These are phyloP conservation scores for Cladosporium sphaerospermum DNA, from an alignment of 2,329 filamentous ascomycete genomes.

Conservation along the genomic window DNA sequence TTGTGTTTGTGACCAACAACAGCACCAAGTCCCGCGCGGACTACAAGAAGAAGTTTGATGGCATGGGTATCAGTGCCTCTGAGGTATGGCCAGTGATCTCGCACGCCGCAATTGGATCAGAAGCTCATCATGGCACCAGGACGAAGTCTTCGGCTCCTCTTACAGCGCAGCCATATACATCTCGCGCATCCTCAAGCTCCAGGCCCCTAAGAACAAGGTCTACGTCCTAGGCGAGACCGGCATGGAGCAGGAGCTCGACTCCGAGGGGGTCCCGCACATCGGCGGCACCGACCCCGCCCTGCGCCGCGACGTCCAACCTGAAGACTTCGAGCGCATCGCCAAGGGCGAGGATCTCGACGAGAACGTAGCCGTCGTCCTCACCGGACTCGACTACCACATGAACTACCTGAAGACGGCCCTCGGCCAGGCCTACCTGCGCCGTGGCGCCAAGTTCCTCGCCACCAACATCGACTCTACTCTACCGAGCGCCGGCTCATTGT, in stretches of 20 bases:
- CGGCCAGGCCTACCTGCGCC: slow-evolving; percentile 77
- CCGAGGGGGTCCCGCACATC: slow-evolving; percentile 72
- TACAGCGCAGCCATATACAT: slow-evolving; percentile 97
- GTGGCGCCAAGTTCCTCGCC: slow-evolving; percentile 79
- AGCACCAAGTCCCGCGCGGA: slow-evolving; percentile 91
- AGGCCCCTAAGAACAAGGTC: slow-evolving; percentile 78
- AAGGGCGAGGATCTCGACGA: slow-evolving; percentile 70
- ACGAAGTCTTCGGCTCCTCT: slow-evolving; percentile 93
- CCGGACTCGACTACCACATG: slow-evolving; percentile 86
- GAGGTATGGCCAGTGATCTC: slow-evolving; percentile 40
- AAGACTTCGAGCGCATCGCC: slow-evolving; percentile 74
- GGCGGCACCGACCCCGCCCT: slow-evolving; percentile 79
- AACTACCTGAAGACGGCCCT: slow-evolving; percentile 89
- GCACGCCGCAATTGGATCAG: not conserved
- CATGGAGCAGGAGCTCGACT: slow-evolving; percentile 79
- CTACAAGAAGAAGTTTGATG: slow-evolving; percentile 85
- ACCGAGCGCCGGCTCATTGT: slow-evolving; percentile 73
- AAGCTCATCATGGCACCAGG: slow-evolving; percentile 38
- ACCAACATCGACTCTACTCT: slow-evolving; percentile 91
- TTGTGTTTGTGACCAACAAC: slow-evolving; percentile 98
- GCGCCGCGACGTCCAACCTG: slow-evolving; percentile 69
- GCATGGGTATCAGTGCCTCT: slow-evolving; percentile 69
- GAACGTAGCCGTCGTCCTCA: slow-evolving; percentile 82
- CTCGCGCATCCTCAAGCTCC: slow-evolving; percentile 77
- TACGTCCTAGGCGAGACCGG: slow-evolving; percentile 88